Evolutionary conservation across 345 rosid genomes (phyloP).

Genomic region (Lepidium aucheri): DNA sequence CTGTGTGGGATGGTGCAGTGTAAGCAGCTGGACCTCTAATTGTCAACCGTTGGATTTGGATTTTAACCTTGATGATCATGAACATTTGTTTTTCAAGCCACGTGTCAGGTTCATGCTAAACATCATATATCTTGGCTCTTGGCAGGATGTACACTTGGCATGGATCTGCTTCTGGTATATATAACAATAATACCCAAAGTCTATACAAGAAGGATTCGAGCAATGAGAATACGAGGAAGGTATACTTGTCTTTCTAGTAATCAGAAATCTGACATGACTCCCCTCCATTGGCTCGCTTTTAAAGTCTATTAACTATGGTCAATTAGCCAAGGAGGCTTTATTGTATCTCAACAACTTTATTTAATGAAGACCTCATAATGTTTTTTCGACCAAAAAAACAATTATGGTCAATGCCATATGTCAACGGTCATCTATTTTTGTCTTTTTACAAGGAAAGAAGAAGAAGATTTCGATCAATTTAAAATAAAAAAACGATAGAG

Average conservation of each 20-base stretch:
- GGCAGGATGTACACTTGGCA: conserved; percentile 1
- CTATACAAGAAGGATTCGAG: background rate
- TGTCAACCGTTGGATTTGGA: background rate
- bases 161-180: background rate
- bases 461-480: no score
- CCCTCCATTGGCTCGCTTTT: background rate
- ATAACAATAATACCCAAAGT: background rate
- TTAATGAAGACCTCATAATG: no score
- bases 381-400: no score
- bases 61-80: background rate
- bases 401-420: background rate
- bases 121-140: background rate
- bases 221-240: background rate
- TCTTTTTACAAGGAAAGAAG: no score
- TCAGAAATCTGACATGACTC: conserved; percentile 4
- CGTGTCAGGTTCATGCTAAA: conserved; percentile 1
- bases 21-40: background rate
- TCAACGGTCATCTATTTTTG: background rate
- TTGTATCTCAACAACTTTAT: no score
- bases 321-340: no score
- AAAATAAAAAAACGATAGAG: no score
- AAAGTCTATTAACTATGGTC: background rate
- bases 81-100: background rate
- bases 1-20: background rate
- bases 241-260: background rate